A percentile compares a stretch with the other conserved stretches of the same genome.
phyloP scores from a whole-genome alignment of 2,329 filamentous ascomycete genomes.

The Hymenoscyphus repandus region DNA sequence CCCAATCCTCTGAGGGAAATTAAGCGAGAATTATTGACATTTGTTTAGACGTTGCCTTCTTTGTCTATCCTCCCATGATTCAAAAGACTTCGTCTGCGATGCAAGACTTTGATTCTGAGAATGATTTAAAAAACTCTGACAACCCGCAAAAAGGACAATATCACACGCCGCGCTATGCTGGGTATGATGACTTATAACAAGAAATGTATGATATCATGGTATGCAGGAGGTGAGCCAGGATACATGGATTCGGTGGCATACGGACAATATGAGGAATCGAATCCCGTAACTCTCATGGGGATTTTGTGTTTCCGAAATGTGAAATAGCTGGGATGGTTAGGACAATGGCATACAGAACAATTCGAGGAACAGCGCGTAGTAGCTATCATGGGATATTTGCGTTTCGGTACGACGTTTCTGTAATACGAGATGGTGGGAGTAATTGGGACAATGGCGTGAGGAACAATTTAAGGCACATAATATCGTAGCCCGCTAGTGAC shows the following conservation, averaged over 20 bases:
- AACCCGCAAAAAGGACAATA: slow-evolving; percentile 2
- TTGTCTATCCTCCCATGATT: background rate
- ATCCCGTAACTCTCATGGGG: no score
- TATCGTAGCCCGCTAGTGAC: no score
- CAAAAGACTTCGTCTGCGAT: no score
- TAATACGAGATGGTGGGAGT: no score
- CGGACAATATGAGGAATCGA: no score
- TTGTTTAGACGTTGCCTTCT: background rate
- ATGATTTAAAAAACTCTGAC: background rate
- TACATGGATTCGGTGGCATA: no score
- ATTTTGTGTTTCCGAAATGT: background rate
- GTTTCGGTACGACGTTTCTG: no score
- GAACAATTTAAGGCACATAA: no score
- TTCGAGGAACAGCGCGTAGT: no score
- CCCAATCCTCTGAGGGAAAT: background rate
- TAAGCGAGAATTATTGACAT: background rate
- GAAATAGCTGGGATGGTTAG: background rate
- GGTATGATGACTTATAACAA: slow-evolving; percentile 12
- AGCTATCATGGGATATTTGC: no score
- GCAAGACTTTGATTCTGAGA: background rate
- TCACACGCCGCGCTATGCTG: slow-evolving; percentile 14
- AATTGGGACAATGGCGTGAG: no score
- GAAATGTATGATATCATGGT: slow-evolving; percentile 5
- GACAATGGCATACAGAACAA: background rate
- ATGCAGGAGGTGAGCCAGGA: background rate